Percentiles rank a stretch among this genome's conserved stretches.
Conservation (phyloP, 768 basidiomycete species). For the Clitopilus hobsonii region DNA sequence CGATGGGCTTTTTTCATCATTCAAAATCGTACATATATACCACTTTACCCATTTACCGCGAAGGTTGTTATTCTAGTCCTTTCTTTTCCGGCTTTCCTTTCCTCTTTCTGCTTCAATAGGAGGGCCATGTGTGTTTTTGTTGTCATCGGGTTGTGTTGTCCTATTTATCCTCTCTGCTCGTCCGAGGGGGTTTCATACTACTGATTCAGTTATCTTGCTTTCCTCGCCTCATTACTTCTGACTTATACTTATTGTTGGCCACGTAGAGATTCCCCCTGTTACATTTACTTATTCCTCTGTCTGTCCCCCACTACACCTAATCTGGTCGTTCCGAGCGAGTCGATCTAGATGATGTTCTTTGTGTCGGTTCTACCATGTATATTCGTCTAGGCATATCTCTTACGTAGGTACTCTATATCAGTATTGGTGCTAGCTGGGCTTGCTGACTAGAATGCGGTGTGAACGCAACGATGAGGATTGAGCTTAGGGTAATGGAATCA, state of each 20-base stretch:
- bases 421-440: constrained; percentile 5
- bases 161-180: background rate
- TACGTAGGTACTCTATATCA: constrained; percentile 8
- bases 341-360: background rate
- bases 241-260: background rate
- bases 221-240: background rate
- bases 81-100: too few relatives aligned
- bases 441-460: constrained; percentile 7
- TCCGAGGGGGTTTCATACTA: background rate
- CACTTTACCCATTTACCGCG: constrained; percentile 9
- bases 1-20: background rate
- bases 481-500: background rate
- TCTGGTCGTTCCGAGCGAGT: constrained; percentile 1
- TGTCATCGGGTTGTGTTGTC: background rate
- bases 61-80: constrained; percentile 7
- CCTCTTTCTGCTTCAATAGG: constrained; percentile 3
- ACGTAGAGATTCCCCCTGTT: constrained; percentile 17
- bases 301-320: constrained; percentile 2
- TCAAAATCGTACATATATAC: constrained; percentile 11
- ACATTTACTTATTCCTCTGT: constrained; percentile 27
- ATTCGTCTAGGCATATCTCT: constrained; percentile 3
- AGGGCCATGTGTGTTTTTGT: too few relatives aligned
- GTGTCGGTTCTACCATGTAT: too few relatives aligned
- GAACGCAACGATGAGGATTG: background rate
- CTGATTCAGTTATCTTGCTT: constrained; percentile 1